Evolutionary conservation across 352 stramenopile species (phyloP).

Genomic region (Phytophthora litchii): DNA sequence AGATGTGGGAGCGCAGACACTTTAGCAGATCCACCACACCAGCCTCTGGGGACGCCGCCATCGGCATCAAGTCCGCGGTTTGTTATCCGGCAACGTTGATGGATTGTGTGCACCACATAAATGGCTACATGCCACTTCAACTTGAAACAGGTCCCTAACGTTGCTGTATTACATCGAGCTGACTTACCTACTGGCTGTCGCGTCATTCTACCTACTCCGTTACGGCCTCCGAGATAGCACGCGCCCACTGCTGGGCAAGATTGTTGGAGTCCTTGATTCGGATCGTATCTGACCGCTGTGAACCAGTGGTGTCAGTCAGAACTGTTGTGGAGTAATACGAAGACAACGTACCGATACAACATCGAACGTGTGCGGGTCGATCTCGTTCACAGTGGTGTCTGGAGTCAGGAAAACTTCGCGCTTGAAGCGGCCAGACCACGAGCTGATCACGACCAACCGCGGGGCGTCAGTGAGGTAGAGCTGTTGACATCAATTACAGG

Average conservation of each 20-base stretch:
- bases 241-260: conserved; percentile 65
- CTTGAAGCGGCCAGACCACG: conserved; percentile 76
- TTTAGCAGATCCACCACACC: conserved; percentile 52
- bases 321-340: background rate
- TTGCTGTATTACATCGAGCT: background rate
- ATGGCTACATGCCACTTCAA: conserved; percentile 23
- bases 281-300: conserved; percentile 62
- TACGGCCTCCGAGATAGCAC: conserved; percentile 46
- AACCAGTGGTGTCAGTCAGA: background rate
- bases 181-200: background rate
- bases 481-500: conserved; percentile 30
- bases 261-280: conserved; percentile 67
- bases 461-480: conserved; percentile 75
- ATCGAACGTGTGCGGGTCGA: conserved; percentile 79
- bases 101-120: conserved; percentile 17
- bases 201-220: conserved; percentile 31
- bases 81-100: too few species aligned
- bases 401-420: conserved; percentile 66
- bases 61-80: background rate
- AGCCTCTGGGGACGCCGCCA: conserved; percentile 6
- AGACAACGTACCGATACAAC: conserved; percentile 63
- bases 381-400: conserved; percentile 71
- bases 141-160: background rate
- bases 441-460: conserved; percentile 70
- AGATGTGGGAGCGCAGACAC: conserved; percentile 41